These are phyloP conservation scores for Primulina tabacum DNA, from an alignment of 257 asterid genomes.

Conservation along the genomic window DNA sequence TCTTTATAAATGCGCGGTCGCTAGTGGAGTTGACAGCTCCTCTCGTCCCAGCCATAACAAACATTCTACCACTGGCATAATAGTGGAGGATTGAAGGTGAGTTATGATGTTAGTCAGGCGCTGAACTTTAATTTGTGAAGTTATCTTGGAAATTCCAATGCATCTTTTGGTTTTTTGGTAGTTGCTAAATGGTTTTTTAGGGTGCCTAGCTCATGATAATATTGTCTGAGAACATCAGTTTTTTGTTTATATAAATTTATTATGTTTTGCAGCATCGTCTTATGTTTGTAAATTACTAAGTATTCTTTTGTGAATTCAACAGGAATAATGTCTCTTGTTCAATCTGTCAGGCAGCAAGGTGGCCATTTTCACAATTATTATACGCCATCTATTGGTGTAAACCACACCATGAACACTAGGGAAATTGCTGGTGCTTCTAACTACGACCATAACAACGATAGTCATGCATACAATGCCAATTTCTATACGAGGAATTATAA, in stretches of 20 bases:
- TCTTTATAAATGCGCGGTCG: neutral
- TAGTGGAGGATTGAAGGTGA: neutral
- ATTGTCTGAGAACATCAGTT: neutral
- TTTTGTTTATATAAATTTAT: neutral
- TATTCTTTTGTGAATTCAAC: conserved; percentile 28
- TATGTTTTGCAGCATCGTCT: neutral
- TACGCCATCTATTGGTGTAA: conserved; percentile 46
- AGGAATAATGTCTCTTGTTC: conserved; percentile 67
- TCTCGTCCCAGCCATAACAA: neutral
- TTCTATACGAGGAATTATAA: conserved; percentile 29
- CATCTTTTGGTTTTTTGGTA: neutral
- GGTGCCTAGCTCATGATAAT: neutral
- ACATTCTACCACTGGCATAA: neutral
- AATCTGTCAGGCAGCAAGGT: conserved; percentile 44
- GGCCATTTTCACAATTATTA: conserved; percentile 45
- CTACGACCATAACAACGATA: conserved; percentile 31
- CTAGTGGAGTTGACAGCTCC: neutral
- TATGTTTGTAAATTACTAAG: neutral
- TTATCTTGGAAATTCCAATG: conserved; percentile 9
- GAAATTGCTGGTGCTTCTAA: conserved; percentile 27
- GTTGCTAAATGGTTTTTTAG: conserved; percentile 8
- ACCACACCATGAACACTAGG: conserved; percentile 30
- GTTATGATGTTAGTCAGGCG: neutral
- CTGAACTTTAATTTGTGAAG: neutral
- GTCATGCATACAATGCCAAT: conserved; percentile 27